Base-by-base conservation (phyloP, 352 stramenopile genomes). In the Phytopythium mirpurense region DNA sequence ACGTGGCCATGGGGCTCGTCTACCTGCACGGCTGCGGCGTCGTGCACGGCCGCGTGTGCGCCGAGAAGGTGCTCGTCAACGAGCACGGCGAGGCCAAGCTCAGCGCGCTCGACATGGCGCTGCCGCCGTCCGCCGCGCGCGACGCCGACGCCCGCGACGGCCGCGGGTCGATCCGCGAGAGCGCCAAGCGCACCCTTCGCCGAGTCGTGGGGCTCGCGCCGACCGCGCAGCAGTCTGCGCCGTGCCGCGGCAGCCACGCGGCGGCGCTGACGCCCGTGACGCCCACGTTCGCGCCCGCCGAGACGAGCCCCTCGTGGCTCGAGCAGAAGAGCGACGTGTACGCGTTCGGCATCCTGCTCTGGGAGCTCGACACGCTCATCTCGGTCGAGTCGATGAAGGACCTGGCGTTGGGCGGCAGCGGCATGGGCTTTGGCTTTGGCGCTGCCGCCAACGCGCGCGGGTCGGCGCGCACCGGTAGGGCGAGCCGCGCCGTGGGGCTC, bases 321-420 rank as follows among this genome's bases (percentile, higher is more conserved):
- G 66, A 66, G 62, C 62, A 72, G 41, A 74, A 74, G 48, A 51
- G 62, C 34, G 79, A 90, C 51, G 65, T 90, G 23, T 90, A 88
- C 58, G 70, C 74, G 26, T 90, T 90, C 47, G 79, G 79, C 2
- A 67, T 83, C 51, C 62, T 90, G 35, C 59, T 90, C 5, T 90
- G 79, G 79, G 79, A 90, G 54, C 59, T 90, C 23, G 79, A 90
- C 48, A 88, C 76, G 44, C 80, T 90, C 72, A 69, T 86, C 58
- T 76, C 66, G 10, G 64, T 88, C 15, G 74, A 83, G 41, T 51
- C 61, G 34, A 70, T 77, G 61, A 71, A 86, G 36, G 62, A 83
- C 42, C 48, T 88, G 19, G 69, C 67, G 19, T 31, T 10, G 52
- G 37, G 29, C 31, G 27, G 46, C 31, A 16, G 23, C 27, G 27